Percentiles rank a stretch among this genome's conserved stretches.
These are phyloP conservation scores for Coemansia sp. DNA, from an alignment of 192 early-diverging fungal species.

Conservation along the genomic window DNA sequence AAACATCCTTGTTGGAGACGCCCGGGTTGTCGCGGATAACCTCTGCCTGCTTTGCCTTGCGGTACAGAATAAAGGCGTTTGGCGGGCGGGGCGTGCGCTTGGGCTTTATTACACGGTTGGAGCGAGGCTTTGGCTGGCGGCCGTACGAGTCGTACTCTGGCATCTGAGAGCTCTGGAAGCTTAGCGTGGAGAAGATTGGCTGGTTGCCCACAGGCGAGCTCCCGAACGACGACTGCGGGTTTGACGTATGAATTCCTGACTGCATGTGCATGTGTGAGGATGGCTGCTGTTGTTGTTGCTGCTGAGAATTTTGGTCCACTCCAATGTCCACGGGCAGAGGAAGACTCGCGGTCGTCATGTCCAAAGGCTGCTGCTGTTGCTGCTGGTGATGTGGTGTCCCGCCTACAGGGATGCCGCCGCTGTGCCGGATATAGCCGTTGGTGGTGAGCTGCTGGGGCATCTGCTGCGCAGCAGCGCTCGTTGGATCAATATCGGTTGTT, in stretches of 20 bases:
- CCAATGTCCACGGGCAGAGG: slow-evolving; percentile 40
- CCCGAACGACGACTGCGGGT: slow-evolving; percentile 41
- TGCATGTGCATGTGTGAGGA: slow-evolving; percentile 11
- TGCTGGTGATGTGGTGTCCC: slow-evolving; percentile 30
- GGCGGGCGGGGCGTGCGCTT: slow-evolving; percentile 56
- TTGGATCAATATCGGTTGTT: slow-evolving; percentile 37
- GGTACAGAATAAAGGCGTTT: slow-evolving; percentile 60
- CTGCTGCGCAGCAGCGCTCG: slow-evolving; percentile 14
- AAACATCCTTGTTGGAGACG: slow-evolving; percentile 58
- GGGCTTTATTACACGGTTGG: slow-evolving; percentile 43
- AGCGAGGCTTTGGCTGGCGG: slow-evolving; percentile 39
- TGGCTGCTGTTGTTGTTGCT: slow-evolving; percentile 11
- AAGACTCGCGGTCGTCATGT: slow-evolving; percentile 39
- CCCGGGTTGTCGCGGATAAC: slow-evolving; percentile 55
- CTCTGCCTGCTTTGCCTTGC: slow-evolving; percentile 57
- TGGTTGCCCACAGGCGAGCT: slow-evolving; percentile 39
- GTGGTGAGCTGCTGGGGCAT: slow-evolving; percentile 42
- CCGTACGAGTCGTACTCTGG: slow-evolving; percentile 50
- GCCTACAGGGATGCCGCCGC: slow-evolving; percentile 32
- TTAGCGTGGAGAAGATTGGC: slow-evolving; percentile 45
- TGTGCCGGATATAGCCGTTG: slow-evolving; percentile 39
- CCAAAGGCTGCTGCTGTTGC: slow-evolving; percentile 25
- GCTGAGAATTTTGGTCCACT: slow-evolving; percentile 25
- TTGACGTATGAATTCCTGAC: slow-evolving; percentile 23
- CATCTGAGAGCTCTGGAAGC: slow-evolving; percentile 47